Conservation (phyloP, 164 flowering plant genomes). For the Malania oleifera region DNA sequence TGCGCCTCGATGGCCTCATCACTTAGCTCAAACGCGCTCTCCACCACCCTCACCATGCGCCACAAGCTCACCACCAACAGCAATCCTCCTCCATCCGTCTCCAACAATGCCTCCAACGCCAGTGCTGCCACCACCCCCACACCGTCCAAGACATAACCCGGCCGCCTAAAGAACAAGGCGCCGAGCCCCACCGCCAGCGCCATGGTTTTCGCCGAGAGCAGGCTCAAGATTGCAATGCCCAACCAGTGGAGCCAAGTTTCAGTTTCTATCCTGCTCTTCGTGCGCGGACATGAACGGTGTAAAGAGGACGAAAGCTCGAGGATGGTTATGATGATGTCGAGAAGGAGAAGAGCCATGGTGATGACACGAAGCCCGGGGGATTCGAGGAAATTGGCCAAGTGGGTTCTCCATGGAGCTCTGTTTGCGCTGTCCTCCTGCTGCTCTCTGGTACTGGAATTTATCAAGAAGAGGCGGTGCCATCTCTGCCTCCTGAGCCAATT, state of each 20-base stretch:
- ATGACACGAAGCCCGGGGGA: constrained; percentile 32
- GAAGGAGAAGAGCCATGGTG: constrained; percentile 34
- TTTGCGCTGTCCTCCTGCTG: not conserved
- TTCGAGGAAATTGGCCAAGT: constrained; percentile 40
- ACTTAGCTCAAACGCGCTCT: constrained; percentile 63
- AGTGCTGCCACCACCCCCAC: constrained; percentile 42
- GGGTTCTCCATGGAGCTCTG: constrained; percentile 42
- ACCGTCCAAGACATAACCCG: constrained; percentile 52
- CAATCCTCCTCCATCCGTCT: constrained; percentile 44
- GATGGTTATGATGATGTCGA: constrained; percentile 39
- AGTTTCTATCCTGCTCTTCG: no score
- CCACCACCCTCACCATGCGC: constrained; percentile 54
- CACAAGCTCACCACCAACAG: constrained; percentile 59
- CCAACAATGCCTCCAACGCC: constrained; percentile 35
- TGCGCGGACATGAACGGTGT: constrained; percentile 20
- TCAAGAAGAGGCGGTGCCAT: constrained; percentile 25
- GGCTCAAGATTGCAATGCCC: constrained; percentile 38
- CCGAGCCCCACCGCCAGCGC: constrained; percentile 41
- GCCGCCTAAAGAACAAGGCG: constrained; percentile 28
- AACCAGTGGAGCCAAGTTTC: constrained; percentile 39
- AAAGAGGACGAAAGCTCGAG: constrained; percentile 55
- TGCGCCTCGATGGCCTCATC: constrained; percentile 58
- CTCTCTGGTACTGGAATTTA: no score
- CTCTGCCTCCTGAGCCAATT: constrained; percentile 31
- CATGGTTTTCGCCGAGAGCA: constrained; percentile 29